Conservation (phyloP, 228 moss, liverwort and hornwort species). For the Sphagnum fallax region DNA sequence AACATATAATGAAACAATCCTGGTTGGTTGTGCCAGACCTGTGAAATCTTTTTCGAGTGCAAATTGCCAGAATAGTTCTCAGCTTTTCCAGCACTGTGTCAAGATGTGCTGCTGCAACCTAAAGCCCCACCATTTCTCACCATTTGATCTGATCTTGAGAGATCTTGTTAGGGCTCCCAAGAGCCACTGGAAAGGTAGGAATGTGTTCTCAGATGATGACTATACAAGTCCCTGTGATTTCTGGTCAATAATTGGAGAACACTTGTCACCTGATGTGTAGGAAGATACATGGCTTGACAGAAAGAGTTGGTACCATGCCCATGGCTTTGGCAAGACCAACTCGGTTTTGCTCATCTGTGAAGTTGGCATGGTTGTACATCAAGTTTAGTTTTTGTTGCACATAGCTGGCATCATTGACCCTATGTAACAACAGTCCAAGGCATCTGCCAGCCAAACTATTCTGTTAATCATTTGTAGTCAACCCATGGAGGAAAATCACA, state of each 20-base stretch:
- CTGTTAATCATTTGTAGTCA: too few species aligned
- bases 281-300: too few species aligned
- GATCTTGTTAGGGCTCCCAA: too few species aligned
- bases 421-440: slow-evolving; percentile 81
- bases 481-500: too few species aligned
- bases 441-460: slow-evolving; percentile 35
- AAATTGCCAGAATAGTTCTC: slow-evolving; percentile 68
- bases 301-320: slow-evolving; percentile 51
- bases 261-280: too few species aligned
- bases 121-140: slow-evolving; percentile 2
- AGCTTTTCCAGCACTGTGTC: slow-evolving; percentile 97
- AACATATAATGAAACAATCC: too few species aligned
- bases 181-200: too few species aligned
- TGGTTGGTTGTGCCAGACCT: slow-evolving; percentile 32
- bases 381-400: slow-evolving; percentile 72
- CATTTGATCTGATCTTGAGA: too few species aligned
- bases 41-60: slow-evolving; percentile 62
- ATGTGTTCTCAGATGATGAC: too few species aligned
- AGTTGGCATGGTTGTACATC: slow-evolving; percentile 79
- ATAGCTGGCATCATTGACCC: slow-evolving; percentile 73
- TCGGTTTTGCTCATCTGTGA: slow-evolving; percentile 67
- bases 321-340: slow-evolving; percentile 90
- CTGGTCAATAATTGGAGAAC: too few species aligned
- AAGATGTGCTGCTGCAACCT: slow-evolving; percentile 97
- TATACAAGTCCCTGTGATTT: too few species aligned